Percentiles rank a stretch among this genome's conserved stretches.
phyloP scores from a whole-genome alignment of 1,284 basidiomycete genomes.

The Cutaneotrichosporon sp. region DNA sequence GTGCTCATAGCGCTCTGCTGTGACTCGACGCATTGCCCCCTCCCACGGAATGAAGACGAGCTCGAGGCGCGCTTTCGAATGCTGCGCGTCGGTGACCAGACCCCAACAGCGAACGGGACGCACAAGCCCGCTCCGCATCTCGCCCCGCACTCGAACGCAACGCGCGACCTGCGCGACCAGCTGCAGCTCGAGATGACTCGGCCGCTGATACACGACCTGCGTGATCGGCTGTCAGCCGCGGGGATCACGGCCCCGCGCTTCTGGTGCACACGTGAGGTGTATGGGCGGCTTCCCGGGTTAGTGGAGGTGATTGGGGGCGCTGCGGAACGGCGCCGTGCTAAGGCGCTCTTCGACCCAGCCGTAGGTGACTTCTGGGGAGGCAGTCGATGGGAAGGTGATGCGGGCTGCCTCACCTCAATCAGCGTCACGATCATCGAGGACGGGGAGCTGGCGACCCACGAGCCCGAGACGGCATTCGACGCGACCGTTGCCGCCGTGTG shows the following conservation, averaged over 20 bases:
- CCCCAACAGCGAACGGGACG: neutral
- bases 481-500: conserved; percentile 17
- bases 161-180: conserved; percentile 46
- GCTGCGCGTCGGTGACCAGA: conserved; percentile 4
- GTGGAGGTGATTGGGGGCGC: conserved; percentile 46
- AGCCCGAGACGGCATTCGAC: conserved; percentile 19
- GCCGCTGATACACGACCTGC: conserved; percentile 43
- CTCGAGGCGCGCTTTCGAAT: conserved; percentile 62
- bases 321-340: conserved; percentile 34
- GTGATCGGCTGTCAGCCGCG: conserved; percentile 26
- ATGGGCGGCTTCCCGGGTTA: conserved; percentile 37
- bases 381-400: conserved; percentile 39
- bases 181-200: conserved; percentile 41
- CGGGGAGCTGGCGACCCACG: neutral
- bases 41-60: conserved; percentile 60
- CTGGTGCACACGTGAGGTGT: conserved; percentile 47
- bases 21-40: conserved; percentile 70
- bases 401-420: conserved; percentile 31
- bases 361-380: conserved; percentile 36
- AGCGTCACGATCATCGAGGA: conserved; percentile 30
- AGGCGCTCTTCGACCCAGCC: conserved; percentile 32
- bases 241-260: conserved; percentile 25
- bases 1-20: conserved; percentile 78
- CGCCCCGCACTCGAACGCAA: conserved; percentile 33
- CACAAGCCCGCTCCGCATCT: conserved; percentile 30